Evolutionary conservation across 163 green algal species (phyloP).

Genomic region (Scenedesmus sp.): DNA sequence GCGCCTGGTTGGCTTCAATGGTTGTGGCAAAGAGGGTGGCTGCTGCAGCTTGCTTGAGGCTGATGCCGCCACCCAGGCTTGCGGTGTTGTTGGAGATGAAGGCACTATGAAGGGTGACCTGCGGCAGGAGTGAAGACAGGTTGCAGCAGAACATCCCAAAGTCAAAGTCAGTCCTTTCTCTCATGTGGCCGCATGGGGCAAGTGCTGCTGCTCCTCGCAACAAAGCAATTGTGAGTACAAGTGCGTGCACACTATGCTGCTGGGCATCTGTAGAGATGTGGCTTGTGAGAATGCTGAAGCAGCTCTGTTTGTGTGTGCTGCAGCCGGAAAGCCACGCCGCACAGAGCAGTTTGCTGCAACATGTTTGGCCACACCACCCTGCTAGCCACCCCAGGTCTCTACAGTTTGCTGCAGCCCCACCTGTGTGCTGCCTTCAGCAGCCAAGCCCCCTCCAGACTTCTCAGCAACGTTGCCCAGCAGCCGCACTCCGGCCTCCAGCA

Average conservation of each 20-base stretch:
- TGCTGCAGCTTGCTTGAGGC: not conserved
- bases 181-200: not conserved
- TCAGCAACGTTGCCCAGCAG: not conserved
- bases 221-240: no score
- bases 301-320: no score
- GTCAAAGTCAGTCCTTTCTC: not conserved
- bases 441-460: not conserved
- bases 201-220: not conserved
- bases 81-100: not conserved
- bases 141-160: no score
- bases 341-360: no score
- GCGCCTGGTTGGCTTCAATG: not conserved
- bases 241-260: no score
- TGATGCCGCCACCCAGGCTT: not conserved
- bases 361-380: no score
- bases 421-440: constrained; percentile 3
- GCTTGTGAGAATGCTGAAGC: no score
- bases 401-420: not conserved
- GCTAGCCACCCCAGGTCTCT: no score
- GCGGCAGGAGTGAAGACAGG: not conserved
- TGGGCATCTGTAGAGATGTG: no score
- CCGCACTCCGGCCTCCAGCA: not conserved
- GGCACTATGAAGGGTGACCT: not conserved
- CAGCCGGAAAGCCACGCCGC: no score
- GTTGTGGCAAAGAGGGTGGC: not conserved